Percentiles rank a stretch among this genome's conserved stretches.
Evolutionary conservation across 2,329 filamentous ascomycete genomes (phyloP).

Genomic region (Penicillium brevicompactum): DNA sequence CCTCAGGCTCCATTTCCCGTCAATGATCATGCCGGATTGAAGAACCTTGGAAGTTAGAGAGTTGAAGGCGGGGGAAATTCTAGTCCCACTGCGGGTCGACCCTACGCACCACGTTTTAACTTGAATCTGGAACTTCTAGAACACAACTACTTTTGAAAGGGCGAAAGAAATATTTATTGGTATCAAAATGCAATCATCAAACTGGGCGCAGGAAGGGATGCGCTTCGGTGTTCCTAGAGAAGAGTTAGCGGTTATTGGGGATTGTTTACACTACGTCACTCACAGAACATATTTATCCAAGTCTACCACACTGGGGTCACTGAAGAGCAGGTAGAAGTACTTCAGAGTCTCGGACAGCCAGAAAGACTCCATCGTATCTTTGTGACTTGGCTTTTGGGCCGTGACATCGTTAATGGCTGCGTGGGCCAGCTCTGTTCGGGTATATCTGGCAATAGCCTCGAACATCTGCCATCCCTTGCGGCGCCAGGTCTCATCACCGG

Average conservation of each 20-base stretch:
- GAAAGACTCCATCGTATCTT: conserved; percentile 74
- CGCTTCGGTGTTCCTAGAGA: conserved; percentile 42
- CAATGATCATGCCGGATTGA: conserved; percentile 36
- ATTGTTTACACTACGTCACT: conserved; percentile 26
- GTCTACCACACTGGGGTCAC: conserved; percentile 45
- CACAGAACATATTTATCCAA: conserved; percentile 51
- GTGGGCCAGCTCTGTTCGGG: conserved; percentile 64
- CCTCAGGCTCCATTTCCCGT: conserved; percentile 67
- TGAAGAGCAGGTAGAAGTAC: conserved; percentile 52
- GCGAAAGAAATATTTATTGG: conserved; percentile 20
- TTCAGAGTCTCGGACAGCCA: conserved; percentile 61
- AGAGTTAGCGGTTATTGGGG: conserved; percentile 1
- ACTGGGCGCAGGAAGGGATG: conserved; percentile 42
- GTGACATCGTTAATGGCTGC: conserved; percentile 69
- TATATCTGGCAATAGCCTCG: conserved; percentile 61
- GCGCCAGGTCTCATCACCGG: conserved; percentile 65
- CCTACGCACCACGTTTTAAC: not conserved
- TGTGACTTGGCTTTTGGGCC: conserved; percentile 43
- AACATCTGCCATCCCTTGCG: conserved; percentile 78
- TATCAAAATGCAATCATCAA: conserved; percentile 25
- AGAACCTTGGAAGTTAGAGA: conserved; percentile 22
- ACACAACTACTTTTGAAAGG: not conserved
- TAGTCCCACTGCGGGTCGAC: conserved; percentile 21
- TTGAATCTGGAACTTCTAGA: not conserved
- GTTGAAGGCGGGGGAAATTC: conserved; percentile 17